phyloP scores from a whole-genome alignment of 352 stramenopile species.

The Phytopythium helicoides region DNA sequence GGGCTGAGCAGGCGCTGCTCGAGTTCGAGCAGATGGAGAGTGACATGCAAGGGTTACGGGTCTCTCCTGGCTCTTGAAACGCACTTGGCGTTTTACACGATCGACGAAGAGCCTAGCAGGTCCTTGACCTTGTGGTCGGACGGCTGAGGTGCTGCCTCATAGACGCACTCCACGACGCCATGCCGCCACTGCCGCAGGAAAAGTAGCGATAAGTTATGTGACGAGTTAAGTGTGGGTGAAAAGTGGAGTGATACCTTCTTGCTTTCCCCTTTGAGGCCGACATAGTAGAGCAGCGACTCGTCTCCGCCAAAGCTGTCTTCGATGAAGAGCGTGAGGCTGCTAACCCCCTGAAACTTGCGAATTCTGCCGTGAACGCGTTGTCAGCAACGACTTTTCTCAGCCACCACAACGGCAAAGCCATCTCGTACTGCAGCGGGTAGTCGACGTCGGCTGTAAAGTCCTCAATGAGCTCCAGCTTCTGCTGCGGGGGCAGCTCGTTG shows the following conservation, averaged over 20 bases:
- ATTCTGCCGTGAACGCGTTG: conserved; percentile 29
- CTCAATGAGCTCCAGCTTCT: conserved; percentile 77
- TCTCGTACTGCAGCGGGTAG: conserved; percentile 84
- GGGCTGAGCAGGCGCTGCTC: conserved; percentile 43
- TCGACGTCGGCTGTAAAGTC: conserved; percentile 61
- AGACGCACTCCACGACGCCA: conserved; percentile 82
- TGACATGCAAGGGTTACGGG: conserved; percentile 21
- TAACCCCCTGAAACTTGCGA: conserved; percentile 85
- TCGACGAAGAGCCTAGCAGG: conserved; percentile 34
- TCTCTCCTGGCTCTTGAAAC: conserved; percentile 19
- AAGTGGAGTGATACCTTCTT: conserved; percentile 66
- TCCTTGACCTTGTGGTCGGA: conserved; percentile 78
- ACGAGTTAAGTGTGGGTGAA: too few species aligned
- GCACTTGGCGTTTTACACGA: conserved; percentile 38
- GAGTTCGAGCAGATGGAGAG: conserved; percentile 54
- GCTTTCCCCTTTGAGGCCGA: conserved; percentile 84
- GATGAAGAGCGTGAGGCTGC: conserved; percentile 79
- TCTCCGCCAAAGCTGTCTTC: conserved; percentile 70
- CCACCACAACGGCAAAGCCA: conserved; percentile 3
- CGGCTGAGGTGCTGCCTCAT: conserved; percentile 73
- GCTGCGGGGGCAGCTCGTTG: conserved; percentile 65
- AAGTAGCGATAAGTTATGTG: not conserved
- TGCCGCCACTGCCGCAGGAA: conserved; percentile 67
- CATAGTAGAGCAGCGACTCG: conserved; percentile 82
- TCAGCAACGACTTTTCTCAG: not conserved